Evolutionary conservation across 2,329 filamentous ascomycete species (phyloP).

Genomic region (Myriangium duriaei): DNA sequence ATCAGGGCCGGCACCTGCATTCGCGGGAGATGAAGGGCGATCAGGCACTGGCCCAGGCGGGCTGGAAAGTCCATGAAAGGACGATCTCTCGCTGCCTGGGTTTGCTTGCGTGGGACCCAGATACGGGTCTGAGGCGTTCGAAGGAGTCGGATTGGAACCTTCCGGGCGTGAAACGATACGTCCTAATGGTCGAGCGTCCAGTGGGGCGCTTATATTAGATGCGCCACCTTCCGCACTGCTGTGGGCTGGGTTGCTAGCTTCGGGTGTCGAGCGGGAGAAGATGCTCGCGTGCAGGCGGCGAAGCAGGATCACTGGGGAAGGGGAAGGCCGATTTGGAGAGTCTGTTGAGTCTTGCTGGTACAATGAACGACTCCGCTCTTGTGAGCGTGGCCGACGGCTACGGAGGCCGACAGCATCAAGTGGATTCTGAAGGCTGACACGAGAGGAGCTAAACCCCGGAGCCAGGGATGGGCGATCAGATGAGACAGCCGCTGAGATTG

Average conservation of each 20-base stretch:
- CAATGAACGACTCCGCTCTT: no score
- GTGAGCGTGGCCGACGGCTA: neutral
- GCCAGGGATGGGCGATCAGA: slow-evolving; percentile 21
- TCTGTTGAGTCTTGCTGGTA: neutral
- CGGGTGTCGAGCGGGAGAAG: neutral
- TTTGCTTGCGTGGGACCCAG: no score
- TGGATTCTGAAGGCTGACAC: neutral
- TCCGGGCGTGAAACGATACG: neutral
- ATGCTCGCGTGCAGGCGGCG: neutral
- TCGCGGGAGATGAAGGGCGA: no score
- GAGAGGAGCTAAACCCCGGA: neutral
- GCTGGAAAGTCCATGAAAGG: no score
- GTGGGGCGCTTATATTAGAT: slow-evolving; percentile 3
- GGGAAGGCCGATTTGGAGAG: neutral
- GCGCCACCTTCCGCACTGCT: neutral
- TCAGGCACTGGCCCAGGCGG: no score
- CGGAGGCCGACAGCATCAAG: neutral
- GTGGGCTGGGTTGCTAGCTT: neutral
- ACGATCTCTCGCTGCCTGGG: no score
- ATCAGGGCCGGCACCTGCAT: no score
- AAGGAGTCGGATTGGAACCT: no score
- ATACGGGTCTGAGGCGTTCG: no score
- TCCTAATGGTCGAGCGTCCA: neutral
- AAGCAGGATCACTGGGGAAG: neutral
- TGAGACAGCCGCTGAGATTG: slow-evolving; percentile 43